Evolutionary conservation across 495 filamentous ascomycete species (phyloP), one percentile per base, ranked within the genome.

Genomic region (Penicillium macrosclerotiorum): DNA sequence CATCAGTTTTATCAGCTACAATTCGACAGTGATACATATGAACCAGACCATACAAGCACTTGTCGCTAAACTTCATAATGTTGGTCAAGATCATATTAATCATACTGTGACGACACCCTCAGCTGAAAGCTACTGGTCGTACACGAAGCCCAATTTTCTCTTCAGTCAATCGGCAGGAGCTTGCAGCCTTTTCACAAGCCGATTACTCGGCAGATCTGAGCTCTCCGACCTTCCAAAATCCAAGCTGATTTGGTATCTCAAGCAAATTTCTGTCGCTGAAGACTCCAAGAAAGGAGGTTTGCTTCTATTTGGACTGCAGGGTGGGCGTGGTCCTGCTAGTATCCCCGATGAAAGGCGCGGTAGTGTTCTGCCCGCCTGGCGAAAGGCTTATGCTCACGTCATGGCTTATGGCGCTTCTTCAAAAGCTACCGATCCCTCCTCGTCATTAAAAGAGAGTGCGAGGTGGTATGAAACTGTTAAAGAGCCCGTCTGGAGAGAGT

Each of bases 401-500:
- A 49, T 64, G 29, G 27, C 45, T 6, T 50, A 48, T 8, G 53
- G 59, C 0, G 46, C 49, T 0, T 37, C 54, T 0, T 17, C 60
- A 4, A 39, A 60, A 16, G 22, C 36, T 0, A 51, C 51, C 3
- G 49, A 16, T 13, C 17, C 48, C 3, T 38, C 37, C 18, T 0
- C 39, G 30, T 1, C 31, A 9, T 18, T 42, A 8, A n/a, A 45
- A 30, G 34, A 13, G 24, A 47, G 34, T 0, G 31, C 25, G 1
- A 19, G 45, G 4, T 53, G 51, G 35, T 51, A 43, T 35, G 42
- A 62, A 11, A 33, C 16, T 1, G 16, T 20, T 8, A 47, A 41
- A 9, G 62, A 62, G 40, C 16, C 51, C 24, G 38, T 60, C 16
- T 62, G 58, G 62, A 52, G 46, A 25, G 25, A 51, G 5, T 62